Evolutionary conservation across 345 rosid genomes (phyloP).

Genomic region (Brassica juncea): DNA sequence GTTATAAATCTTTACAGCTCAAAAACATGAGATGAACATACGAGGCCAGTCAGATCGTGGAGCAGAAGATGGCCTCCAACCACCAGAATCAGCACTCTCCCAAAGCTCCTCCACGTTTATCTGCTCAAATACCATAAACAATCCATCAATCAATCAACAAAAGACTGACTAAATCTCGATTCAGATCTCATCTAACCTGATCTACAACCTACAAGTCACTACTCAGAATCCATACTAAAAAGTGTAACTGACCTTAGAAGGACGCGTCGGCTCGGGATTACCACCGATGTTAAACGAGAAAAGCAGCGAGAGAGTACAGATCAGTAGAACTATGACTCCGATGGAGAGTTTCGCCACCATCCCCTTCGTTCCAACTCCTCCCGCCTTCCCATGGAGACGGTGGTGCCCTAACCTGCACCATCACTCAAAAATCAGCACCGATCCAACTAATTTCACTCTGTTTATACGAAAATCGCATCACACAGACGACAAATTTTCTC

Average conservation of each 20-base stretch:
- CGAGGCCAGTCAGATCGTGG: slow-evolving; percentile 95
- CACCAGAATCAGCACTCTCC: slow-evolving; percentile 82
- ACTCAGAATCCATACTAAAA: neutral
- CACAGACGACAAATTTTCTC: neutral
- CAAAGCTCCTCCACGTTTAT: slow-evolving; percentile 78
- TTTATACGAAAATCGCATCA: slow-evolving; percentile 8
- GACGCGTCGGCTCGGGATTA: slow-evolving; percentile 44
- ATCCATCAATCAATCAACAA: slow-evolving; percentile 22
- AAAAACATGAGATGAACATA: slow-evolving; percentile 44
- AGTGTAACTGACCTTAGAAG: slow-evolving; percentile 54
- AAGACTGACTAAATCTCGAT: neutral
- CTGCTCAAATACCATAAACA: slow-evolving; percentile 41
- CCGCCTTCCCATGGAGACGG: slow-evolving; percentile 68
- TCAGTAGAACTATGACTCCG: slow-evolving; percentile 64
- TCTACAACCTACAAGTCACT: slow-evolving; percentile 15
- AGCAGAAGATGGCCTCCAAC: slow-evolving; percentile 97
- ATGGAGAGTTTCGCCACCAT: slow-evolving; percentile 60
- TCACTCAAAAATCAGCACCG: slow-evolving; percentile 33
- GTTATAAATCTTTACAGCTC: slow-evolving; percentile 28
- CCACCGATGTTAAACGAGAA: slow-evolving; percentile 55
- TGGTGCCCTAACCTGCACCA: slow-evolving; percentile 63
- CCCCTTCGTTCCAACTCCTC: slow-evolving; percentile 61
- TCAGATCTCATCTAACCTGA: slow-evolving; percentile 24
- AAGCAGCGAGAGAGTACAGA: slow-evolving; percentile 72
- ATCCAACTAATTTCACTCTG: slow-evolving; percentile 21